A percentile compares a stretch with the other conserved stretches of the same genome.
Evolutionary conservation across 2,329 filamentous ascomycete genomes (phyloP).

Genomic region (Ilyonectria destructans): DNA sequence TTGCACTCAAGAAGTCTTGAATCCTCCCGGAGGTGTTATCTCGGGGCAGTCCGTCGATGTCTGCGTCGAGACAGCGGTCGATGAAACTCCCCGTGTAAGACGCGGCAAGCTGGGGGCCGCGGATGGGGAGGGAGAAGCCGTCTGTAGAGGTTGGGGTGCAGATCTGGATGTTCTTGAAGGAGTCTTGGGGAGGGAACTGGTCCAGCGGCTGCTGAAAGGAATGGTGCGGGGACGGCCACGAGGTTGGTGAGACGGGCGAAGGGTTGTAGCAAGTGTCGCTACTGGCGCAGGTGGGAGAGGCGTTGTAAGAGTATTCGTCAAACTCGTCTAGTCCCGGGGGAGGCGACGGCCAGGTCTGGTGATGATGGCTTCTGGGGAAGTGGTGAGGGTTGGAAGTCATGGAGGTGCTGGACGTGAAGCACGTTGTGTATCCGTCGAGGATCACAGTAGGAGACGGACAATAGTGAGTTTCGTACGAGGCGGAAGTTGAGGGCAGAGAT

Average conservation of each 20-base stretch:
- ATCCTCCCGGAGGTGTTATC: conserved; percentile 29
- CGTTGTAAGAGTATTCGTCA: conserved; percentile 56
- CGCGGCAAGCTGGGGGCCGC: conserved; percentile 39
- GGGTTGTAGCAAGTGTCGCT: conserved; percentile 48
- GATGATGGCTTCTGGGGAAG: conserved; percentile 41
- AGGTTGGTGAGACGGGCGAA: conserved; percentile 53
- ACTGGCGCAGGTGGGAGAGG: conserved; percentile 50
- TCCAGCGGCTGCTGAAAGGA: conserved; percentile 41
- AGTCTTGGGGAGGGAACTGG: conserved; percentile 39
- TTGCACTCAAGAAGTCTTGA: conserved; percentile 34
- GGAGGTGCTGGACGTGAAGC: conserved; percentile 8
- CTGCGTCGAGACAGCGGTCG: conserved; percentile 36
- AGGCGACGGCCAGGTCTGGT: conserved; percentile 56
- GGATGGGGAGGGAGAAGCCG: conserved; percentile 36
- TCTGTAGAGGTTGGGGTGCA: conserved; percentile 49
- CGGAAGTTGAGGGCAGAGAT: conserved; percentile 40
- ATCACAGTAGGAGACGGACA: conserved; percentile 36
- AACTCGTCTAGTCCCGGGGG: conserved; percentile 57
- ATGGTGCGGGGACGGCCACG: conserved; percentile 53
- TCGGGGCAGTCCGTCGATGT: conserved; percentile 38
- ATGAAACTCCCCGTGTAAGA: conserved; percentile 37
- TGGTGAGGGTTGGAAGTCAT: conserved; percentile 46
- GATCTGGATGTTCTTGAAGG: conserved; percentile 40
- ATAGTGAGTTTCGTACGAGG: conserved; percentile 42
- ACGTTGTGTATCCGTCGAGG: conserved; percentile 39